phyloP scores from a whole-genome alignment of 805 yeast genomes.

The Metschnikowia rubicola region DNA sequence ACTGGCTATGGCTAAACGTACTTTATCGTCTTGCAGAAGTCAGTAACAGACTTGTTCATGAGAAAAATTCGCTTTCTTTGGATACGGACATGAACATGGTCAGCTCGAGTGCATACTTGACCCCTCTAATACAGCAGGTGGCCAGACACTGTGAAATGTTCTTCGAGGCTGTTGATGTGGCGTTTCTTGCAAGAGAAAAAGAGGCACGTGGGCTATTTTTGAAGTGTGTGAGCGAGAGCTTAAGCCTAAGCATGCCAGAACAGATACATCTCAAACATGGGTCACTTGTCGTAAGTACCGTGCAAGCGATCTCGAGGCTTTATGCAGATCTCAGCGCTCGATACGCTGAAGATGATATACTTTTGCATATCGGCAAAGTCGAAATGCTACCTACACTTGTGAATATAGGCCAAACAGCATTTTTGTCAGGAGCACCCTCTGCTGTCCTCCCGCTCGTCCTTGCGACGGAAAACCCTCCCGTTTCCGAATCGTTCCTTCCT shows the following conservation, averaged over 20 bases:
- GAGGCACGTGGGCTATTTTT: not conserved
- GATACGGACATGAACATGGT: slow-evolving; percentile 1
- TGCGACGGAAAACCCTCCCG: not conserved
- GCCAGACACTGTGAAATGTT: slow-evolving; percentile 4
- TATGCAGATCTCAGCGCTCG: not conserved
- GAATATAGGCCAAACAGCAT: slow-evolving; percentile 3
- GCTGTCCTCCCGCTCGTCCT: slow-evolving; percentile 7
- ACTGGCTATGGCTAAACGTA: slow-evolving; percentile 11
- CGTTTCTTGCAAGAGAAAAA: not conserved
- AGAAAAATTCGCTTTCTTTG: not conserved
- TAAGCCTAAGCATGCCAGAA: not conserved
- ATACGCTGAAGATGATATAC: not conserved
- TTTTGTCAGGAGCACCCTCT: slow-evolving; percentile 8
- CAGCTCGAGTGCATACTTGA: not conserved
- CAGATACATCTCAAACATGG: slow-evolving; percentile 1
- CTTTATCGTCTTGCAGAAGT: slow-evolving; percentile 2
- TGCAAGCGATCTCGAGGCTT: not conserved
- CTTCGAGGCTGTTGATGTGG: slow-evolving; percentile 1
- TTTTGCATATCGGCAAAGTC: not conserved
- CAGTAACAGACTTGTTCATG: slow-evolving; percentile 1
- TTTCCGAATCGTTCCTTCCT: slow-evolving; percentile 9
- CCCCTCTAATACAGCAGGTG: slow-evolving; percentile 3
- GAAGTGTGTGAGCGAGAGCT: not conserved
- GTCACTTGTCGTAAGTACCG: not conserved
- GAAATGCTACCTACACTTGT: slow-evolving; percentile 4